Evolutionary conservation across 2,329 filamentous ascomycete genomes (phyloP), one percentile per base, ranked within the genome.

Genomic region (Fusarium sp.): DNA sequence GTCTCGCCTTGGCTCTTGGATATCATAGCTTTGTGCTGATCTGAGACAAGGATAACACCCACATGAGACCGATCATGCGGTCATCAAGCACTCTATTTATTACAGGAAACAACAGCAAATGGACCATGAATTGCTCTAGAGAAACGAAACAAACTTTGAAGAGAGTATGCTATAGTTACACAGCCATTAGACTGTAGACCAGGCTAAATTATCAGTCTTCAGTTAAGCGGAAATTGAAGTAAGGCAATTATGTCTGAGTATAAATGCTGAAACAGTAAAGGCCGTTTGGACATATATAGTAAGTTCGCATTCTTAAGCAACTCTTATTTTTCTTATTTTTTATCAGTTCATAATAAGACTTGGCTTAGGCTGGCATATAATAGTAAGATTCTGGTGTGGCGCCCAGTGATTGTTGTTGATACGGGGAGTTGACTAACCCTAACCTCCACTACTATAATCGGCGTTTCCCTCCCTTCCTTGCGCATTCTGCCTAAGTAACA

Each of bases 11-110:
- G 65, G 59, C 65, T 58, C 35, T 27, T 60, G 44, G 38, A 29
- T 14, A 69, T 52, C 45, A 39, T 62, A 62, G 57, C 56, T 62
- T 54, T 52, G 63, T 64, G 59, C 59, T 58, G 66, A 69, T 69
- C 66, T 69, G 64, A 69, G 66, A 69, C 66, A 69, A 69, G 66
- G 66, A 69, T 69, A 37, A 35, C 65, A 68, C 63, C 56, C 63
- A 62, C 64, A 69, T 54, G 49, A 54, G 45, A 60, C 45, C 29
- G 59, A 58, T 51, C 49, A 64, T 69, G 65, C 41, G 42, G 51
- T 48, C 66, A 69, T 69, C 29, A 69, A 52, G 55, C 31, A 62
- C 41, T 44, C 35, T 33, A 46, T 46, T 19, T 41, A 37, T 35
- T 25, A 42, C 44, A 62, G 29, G 37, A 56, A 31, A 56, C 37